These are phyloP conservation scores for Schizonepeta tenuifolia DNA, from an alignment of 257 asterid species.

Conservation along the genomic window DNA sequence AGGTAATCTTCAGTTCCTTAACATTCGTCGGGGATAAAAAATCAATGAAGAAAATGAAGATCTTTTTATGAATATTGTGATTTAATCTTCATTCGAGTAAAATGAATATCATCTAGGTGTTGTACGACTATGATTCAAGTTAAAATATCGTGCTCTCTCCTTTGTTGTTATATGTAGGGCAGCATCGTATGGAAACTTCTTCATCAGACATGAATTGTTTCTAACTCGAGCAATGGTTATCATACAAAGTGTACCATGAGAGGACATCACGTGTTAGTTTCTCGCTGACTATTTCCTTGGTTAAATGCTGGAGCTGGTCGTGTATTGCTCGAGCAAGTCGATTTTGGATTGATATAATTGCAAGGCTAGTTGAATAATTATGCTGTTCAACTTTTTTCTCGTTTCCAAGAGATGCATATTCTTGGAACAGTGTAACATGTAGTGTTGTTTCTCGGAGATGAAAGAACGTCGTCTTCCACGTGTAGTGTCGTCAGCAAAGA, in stretches of 20 bases:
- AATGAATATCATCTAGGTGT: too few species aligned
- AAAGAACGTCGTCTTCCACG: not conserved
- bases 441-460: not conserved
- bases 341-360: not conserved
- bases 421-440: conserved; percentile 1
- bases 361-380: conserved; percentile 13
- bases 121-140: not conserved
- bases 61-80: not conserved
- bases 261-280: not conserved
- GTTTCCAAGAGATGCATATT: not conserved
- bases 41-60: not conserved
- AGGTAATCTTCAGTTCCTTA: conserved; percentile 38
- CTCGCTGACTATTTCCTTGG: not conserved
- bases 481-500: not conserved
- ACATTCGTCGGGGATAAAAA: not conserved
- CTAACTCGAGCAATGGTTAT: conserved; percentile 16
- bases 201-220: conserved; percentile 1
- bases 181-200: conserved; percentile 16
- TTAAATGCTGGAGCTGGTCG: not conserved
- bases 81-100: not conserved
- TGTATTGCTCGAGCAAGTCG: not conserved
- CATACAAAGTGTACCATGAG: conserved; percentile 5
- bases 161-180: conserved; percentile 25
- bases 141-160: not conserved
- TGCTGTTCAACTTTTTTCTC: conserved; percentile 18